Conservation (phyloP, 805 yeast genomes). For the Yamadazyma phyllophila region DNA sequence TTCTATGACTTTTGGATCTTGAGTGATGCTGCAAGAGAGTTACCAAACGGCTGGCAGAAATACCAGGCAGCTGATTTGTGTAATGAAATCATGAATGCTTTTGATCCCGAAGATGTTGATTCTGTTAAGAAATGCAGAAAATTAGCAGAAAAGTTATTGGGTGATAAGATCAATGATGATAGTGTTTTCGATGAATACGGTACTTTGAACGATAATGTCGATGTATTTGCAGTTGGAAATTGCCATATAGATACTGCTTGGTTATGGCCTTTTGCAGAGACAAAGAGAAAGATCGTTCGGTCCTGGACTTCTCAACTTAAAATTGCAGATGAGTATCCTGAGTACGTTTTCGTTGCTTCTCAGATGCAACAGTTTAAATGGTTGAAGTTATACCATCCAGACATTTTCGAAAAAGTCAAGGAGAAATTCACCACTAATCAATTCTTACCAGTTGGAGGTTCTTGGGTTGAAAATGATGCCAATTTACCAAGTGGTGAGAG, state of each 20-base stretch:
- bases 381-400: slow-evolving; percentile 86
- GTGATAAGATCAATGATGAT: slow-evolving; percentile 60
- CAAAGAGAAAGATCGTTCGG: slow-evolving; percentile 86
- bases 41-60: slow-evolving; percentile 70
- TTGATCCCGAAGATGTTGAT: slow-evolving; percentile 65
- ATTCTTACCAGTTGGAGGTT: slow-evolving; percentile 91
- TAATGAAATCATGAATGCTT: slow-evolving; percentile 77
- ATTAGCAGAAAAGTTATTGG: slow-evolving; percentile 63
- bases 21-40: slow-evolving; percentile 88
- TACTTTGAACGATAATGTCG: slow-evolving; percentile 37
- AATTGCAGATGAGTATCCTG: slow-evolving; percentile 83
- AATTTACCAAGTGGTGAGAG: slow-evolving; percentile 96
- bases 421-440: slow-evolving; percentile 67
- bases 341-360: slow-evolving; percentile 89
- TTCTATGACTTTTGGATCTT: slow-evolving; percentile 82
- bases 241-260: slow-evolving; percentile 98
- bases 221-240: slow-evolving; percentile 86
- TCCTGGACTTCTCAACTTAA: slow-evolving; percentile 94
- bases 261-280: slow-evolving; percentile 99
- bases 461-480: slow-evolving; percentile 98
- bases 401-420: slow-evolving; percentile 60
- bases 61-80: slow-evolving; percentile 78
- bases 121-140: slow-evolving; percentile 63
- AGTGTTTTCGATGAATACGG: slow-evolving; percentile 49
- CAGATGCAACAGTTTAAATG: slow-evolving; percentile 96